Evolutionary conservation across 2,329 filamentous ascomycete genomes (phyloP).

Genomic region (Beauveria pseudobassiana): DNA sequence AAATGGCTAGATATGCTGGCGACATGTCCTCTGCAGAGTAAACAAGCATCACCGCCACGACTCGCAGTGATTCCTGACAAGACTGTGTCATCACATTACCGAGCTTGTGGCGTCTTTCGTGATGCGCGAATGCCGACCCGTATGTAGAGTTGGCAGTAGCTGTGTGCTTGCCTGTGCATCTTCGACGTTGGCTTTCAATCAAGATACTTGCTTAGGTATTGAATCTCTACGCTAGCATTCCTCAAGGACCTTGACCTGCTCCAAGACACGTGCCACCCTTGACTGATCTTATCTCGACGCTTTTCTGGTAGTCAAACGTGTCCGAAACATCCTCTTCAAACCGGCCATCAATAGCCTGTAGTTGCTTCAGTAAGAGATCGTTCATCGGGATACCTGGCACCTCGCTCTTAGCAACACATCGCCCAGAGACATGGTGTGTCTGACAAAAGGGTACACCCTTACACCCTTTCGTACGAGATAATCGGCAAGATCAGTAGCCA

Average conservation of each 20-base stretch:
- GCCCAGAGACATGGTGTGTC: slow-evolving; percentile 70
- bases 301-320: slow-evolving; percentile 71
- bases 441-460: slow-evolving; percentile 69
- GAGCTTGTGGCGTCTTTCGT: too few relatives aligned
- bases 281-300: slow-evolving; percentile 68
- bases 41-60: too few relatives aligned
- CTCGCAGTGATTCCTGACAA: too few relatives aligned
- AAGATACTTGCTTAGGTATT: too few relatives aligned
- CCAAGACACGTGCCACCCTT: slow-evolving; percentile 63
- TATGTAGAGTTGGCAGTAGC: too few relatives aligned
- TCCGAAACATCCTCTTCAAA: slow-evolving; percentile 65
- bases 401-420: slow-evolving; percentile 62
- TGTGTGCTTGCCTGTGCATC: too few relatives aligned
- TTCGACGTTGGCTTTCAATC: too few relatives aligned
- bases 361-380: slow-evolving; percentile 56
- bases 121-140: too few relatives aligned
- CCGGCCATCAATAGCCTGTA: slow-evolving; percentile 59
- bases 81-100: too few relatives aligned
- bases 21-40: too few relatives aligned
- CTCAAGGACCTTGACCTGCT: slow-evolving; percentile 49
- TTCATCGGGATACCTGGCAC: slow-evolving; percentile 60
- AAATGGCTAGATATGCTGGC: too few relatives aligned
- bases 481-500: slow-evolving; percentile 64
- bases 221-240: slow-evolving; percentile 20
- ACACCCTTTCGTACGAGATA: slow-evolving; percentile 59